Evolutionary conservation across 495 filamentous ascomycete genomes (phyloP).

Genomic region (Evernia prunastri): DNA sequence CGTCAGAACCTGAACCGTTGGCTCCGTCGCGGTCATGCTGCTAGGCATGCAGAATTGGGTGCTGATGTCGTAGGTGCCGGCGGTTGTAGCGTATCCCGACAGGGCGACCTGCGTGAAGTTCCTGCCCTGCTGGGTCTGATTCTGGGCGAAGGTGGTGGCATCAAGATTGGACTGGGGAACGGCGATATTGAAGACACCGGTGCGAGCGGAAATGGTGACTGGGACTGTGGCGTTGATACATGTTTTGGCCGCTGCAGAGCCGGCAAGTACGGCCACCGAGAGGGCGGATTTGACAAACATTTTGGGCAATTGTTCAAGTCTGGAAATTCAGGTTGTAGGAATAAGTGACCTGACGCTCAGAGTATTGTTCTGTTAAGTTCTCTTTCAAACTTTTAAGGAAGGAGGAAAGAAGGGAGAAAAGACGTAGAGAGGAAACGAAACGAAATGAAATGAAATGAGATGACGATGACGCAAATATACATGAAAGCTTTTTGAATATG

Average conservation of each 20-base stretch:
- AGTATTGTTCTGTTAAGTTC: too few relatives aligned
- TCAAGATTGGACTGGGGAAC: constrained; percentile 35
- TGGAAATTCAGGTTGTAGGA: background rate
- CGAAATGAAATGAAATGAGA: too few relatives aligned
- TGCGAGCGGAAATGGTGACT: constrained; percentile 33
- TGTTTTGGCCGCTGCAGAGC: constrained; percentile 28
- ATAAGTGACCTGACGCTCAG: too few relatives aligned
- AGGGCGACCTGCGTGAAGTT: constrained; percentile 32
- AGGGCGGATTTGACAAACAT: constrained; percentile 13
- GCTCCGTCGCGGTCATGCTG: constrained; percentile 30
- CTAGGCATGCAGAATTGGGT: constrained; percentile 34
- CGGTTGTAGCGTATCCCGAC: constrained; percentile 29
- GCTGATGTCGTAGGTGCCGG: constrained; percentile 34
- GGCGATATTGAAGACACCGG: constrained; percentile 34
- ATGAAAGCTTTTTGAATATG: too few relatives aligned
- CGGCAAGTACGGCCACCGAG: constrained; percentile 11
- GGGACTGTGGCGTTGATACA: constrained; percentile 38
- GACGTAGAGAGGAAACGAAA: too few relatives aligned
- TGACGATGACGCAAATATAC: too few relatives aligned
- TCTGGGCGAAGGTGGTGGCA: constrained; percentile 34
- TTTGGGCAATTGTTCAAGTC: background rate
- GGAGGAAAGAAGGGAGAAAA: too few relatives aligned
- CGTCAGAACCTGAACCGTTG: constrained; percentile 50
- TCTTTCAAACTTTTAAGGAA: too few relatives aligned
- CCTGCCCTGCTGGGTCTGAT: constrained; percentile 31